Conservation (phyloP, 768 basidiomycete species). For the Xanthoconium stramineum region DNA sequence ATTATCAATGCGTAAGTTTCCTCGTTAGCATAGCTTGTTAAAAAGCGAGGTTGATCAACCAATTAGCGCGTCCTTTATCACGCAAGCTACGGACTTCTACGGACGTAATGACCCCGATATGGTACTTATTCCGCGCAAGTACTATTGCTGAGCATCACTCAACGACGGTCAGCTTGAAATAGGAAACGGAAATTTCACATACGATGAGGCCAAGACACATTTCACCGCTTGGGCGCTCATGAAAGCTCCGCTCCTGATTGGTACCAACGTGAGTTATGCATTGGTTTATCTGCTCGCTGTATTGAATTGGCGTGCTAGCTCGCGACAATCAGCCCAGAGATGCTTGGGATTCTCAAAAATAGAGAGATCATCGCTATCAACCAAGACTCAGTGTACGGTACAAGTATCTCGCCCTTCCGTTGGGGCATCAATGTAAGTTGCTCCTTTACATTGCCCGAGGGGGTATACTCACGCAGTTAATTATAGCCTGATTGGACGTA, state of each 20-base stretch:
- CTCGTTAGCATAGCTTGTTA: not conserved
- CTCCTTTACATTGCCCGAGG: not conserved
- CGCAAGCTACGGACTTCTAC: constrained; percentile 60
- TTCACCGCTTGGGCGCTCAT: constrained; percentile 71
- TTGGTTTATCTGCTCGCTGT: not conserved
- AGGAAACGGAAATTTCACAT: constrained; percentile 59
- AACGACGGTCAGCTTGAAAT: constrained; percentile 46
- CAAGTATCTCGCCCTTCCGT: constrained; percentile 63
- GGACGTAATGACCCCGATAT: constrained; percentile 68
- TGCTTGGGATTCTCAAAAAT: constrained; percentile 55
- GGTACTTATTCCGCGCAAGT: constrained; percentile 28
- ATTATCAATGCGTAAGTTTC: constrained; percentile 52
- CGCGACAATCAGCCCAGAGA: constrained; percentile 46
- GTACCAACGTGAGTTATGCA: constrained; percentile 45
- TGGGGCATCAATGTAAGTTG: constrained; percentile 60
- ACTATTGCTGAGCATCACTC: constrained; percentile 4
- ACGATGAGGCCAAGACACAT: constrained; percentile 63
- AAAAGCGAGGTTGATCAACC: not conserved
- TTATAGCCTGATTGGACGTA: constrained; percentile 35
- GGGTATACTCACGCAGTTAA: not conserved
- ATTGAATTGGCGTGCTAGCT: constrained; percentile 34
- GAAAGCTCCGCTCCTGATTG: constrained; percentile 64
- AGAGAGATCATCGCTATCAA: constrained; percentile 64
- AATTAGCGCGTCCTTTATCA: constrained; percentile 58
- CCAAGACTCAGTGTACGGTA: constrained; percentile 60